Evolutionary conservation across 2,329 filamentous ascomycete genomes (phyloP), one percentile per base, ranked within the genome.

Genomic region (Fusarium sp.): DNA sequence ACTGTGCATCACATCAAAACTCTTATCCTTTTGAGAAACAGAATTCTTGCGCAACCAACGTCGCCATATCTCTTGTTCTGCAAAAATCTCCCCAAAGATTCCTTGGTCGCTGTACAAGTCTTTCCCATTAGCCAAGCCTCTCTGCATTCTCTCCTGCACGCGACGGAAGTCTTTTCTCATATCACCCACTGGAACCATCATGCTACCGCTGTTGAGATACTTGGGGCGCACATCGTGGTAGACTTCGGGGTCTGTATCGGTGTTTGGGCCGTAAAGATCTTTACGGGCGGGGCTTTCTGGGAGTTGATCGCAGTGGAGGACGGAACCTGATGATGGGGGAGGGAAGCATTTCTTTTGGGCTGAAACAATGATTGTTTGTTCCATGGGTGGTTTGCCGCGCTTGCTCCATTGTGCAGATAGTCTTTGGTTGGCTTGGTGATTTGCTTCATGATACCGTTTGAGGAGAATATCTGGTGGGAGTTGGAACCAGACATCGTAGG

Each of bases 401-500:
- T 36, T 31, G 10, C 37, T 51, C 64, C 63, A 72, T n/a, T 39
- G 31, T 23, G 52, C 20, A 1, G 35, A 47, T 0, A 71, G 54
- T 4, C 69, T 58, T 17, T 52, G 45, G 2, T 72, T 67, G 17
- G 70, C 70, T n/a, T 56, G 23, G 0, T 18, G 4, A 11, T 72
- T 74, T 11, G 58, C 35, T 17, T 71, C 59, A 27, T 73, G 67
- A 5, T 74, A 76, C 15, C 75, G 68, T 5, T 72, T 52, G 17
- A 76, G 59, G 5, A 76, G 63, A 1, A 76, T 43, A 0, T 70
- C 66, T 2, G 74, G 72, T 1, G 75, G 71, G 0, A 76, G 73
- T 18, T 76, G 75, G 15, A 75, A 76, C 74, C 75, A 76, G 8
- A 70, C 52, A 8, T 76, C 75, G 11, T 72, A 70, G 2, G 73